A percentile compares a stretch with the other conserved stretches of the same genome.
These are phyloP conservation scores for Pyropia yezoensis DNA, from an alignment of 23 red algal species.

Conservation along the genomic window DNA sequence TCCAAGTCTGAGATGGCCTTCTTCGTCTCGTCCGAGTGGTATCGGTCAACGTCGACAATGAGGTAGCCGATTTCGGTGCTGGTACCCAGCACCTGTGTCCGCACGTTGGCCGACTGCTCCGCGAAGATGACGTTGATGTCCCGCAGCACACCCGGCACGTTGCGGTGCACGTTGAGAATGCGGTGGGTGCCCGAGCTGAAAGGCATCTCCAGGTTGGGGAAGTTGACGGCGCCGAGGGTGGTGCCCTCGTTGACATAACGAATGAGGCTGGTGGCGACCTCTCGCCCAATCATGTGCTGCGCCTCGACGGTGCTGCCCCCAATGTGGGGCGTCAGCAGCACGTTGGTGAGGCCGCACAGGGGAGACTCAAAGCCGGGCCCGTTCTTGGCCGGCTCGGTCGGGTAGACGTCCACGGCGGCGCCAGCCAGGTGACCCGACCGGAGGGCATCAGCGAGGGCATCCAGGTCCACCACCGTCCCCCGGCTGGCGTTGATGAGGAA, in stretches of 20 bases:
- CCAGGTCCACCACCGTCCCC: constrained; percentile 71
- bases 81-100: constrained; percentile 73
- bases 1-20: constrained; percentile 47
- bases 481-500: constrained; percentile 78
- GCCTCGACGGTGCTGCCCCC: constrained; percentile 78
- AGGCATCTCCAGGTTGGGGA: constrained; percentile 80
- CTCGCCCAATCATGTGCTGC: constrained; percentile 73
- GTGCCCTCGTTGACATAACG: constrained; percentile 55
- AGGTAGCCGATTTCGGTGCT: constrained; percentile 69
- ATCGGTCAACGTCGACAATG: constrained; percentile 78
- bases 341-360: constrained; percentile 47
- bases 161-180: constrained; percentile 76
- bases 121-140: constrained; percentile 84
- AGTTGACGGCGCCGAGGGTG: constrained; percentile 74
- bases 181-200: constrained; percentile 32
- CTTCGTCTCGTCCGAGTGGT: constrained; percentile 69
- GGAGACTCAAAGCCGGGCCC: constrained; percentile 68
- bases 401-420: constrained; percentile 75
- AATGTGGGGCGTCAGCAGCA: constrained; percentile 69
- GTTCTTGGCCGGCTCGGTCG: constrained; percentile 66
- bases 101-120: constrained; percentile 48
- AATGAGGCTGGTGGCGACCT: constrained; percentile 55
- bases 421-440: constrained; percentile 49
- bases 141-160: constrained; percentile 73
- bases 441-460: constrained; percentile 47